These are phyloP conservation scores for Spergularia azorica DNA, from an alignment of 179 eudicot genomes.

Conservation along the genomic window DNA sequence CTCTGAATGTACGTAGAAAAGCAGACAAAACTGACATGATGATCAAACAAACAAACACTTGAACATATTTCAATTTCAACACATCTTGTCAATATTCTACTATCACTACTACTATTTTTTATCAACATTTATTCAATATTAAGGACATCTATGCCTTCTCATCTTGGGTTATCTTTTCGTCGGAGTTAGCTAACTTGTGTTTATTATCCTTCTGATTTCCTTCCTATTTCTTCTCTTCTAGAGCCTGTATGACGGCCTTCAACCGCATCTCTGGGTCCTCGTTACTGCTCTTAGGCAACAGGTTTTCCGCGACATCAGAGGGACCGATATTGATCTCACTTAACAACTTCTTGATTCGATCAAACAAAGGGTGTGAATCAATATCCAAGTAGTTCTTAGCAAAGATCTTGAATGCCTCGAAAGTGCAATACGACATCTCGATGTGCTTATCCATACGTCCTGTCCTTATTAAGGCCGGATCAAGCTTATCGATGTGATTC, in stretches of 20 bases:
- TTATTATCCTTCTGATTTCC: background rate
- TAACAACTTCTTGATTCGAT: conserved; percentile 25
- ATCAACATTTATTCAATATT: too few relatives aligned
- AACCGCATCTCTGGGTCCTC: conserved; percentile 29
- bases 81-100: too few relatives aligned
- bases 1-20: too few relatives aligned
- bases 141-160: too few relatives aligned
- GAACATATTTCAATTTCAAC: too few relatives aligned
- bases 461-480: conserved; percentile 46
- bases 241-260: conserved; percentile 31
- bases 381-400: conserved; percentile 42
- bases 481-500: conserved; percentile 41
- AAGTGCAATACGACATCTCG: conserved; percentile 42
- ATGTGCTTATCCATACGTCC: conserved; percentile 63
- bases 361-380: conserved; percentile 39
- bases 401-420: conserved; percentile 41
- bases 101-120: too few relatives aligned
- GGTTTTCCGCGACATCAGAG: conserved; percentile 51
- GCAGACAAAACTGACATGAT: too few relatives aligned
- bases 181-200: background rate
- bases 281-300: conserved; percentile 33
- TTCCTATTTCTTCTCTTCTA: conserved; percentile 21
- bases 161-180: too few relatives aligned
- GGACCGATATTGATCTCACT: conserved; percentile 36
- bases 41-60: too few relatives aligned